Evolutionary conservation across 1,284 basidiomycete genomes (phyloP).

Genomic region (Apiotrichum domesticum): DNA sequence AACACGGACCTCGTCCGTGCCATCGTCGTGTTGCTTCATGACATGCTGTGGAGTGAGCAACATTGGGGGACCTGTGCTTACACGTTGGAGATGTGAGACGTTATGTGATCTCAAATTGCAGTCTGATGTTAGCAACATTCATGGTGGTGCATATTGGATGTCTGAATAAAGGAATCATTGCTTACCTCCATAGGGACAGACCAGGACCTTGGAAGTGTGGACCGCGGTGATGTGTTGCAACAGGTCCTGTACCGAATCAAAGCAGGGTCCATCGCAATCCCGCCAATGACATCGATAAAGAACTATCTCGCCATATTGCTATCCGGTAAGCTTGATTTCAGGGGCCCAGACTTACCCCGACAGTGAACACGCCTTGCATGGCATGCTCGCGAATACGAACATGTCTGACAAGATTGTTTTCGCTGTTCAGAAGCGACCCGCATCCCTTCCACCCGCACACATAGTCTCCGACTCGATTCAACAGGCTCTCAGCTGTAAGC

Average conservation of each 20-base stretch:
- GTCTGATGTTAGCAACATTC: slow-evolving; percentile 2
- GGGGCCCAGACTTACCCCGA: slow-evolving; percentile 11
- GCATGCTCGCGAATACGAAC: slow-evolving; percentile 21
- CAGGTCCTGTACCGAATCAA: slow-evolving; percentile 17
- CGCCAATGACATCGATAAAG: slow-evolving; percentile 29
- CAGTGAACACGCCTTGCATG: slow-evolving; percentile 17
- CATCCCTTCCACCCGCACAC: slow-evolving; percentile 38
- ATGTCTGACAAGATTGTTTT: slow-evolving; percentile 26
- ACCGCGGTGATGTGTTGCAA: slow-evolving; percentile 29
- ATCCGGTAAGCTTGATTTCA: not conserved
- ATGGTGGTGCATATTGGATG: too few species aligned
- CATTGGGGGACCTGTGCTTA: not conserved
- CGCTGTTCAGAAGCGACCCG: slow-evolving; percentile 26
- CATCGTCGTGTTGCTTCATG: slow-evolving; percentile 21
- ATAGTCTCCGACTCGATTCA: slow-evolving; percentile 20
- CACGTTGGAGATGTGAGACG: slow-evolving; percentile 23
- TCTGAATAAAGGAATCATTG: too few species aligned
- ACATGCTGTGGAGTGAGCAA: slow-evolving; percentile 17
- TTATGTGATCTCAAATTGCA: slow-evolving; percentile 26
- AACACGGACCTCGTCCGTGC: slow-evolving; percentile 12
- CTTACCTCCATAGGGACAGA: slow-evolving; percentile 25
- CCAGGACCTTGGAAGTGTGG: slow-evolving; percentile 25
- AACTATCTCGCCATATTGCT: not conserved
- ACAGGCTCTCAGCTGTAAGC: slow-evolving; percentile 21
- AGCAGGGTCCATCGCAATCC: slow-evolving; percentile 30